Percentiles rank a stretch among this genome's conserved stretches.
Conservation (phyloP, 306 rosid species). For the Quercus bicolor region DNA sequence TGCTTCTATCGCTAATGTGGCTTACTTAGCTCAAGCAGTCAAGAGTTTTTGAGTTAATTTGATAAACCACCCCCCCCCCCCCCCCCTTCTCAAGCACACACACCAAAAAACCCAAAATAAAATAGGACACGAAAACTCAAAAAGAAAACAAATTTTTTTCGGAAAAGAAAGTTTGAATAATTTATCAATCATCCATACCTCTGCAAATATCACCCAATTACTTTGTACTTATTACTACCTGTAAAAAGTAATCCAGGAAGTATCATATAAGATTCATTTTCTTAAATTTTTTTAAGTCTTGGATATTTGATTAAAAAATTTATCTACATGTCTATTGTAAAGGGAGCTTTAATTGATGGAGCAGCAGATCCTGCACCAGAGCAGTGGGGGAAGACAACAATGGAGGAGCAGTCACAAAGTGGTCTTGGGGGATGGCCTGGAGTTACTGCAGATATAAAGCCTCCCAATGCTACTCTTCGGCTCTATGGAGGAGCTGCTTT, state of each 20-base stretch:
- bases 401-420: constrained; percentile 79
- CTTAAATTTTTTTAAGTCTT: neutral
- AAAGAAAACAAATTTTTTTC: neutral
- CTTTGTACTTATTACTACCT: neutral
- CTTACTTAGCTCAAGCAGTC: neutral
- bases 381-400: constrained; percentile 92
- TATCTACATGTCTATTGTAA: constrained; percentile 17
- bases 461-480: constrained; percentile 87
- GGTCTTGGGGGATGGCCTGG: constrained; percentile 95
- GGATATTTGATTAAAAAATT: neutral
- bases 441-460: constrained; percentile 55
- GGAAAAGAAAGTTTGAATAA: neutral
- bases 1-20: neutral
- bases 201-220: neutral
- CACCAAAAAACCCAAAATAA: no score
- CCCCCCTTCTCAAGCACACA: neutral
- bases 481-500: constrained; percentile 98
- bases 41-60: neutral
- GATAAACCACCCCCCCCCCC: neutral
- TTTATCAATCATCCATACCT: neutral
- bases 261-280: neutral
- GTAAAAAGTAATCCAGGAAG: neutral
- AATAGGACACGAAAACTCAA: no score
- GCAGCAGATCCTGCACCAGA: constrained; percentile 98
- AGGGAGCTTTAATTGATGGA: constrained; percentile 92